Percentiles rank a stretch among this genome's conserved stretches.
phyloP scores from a whole-genome alignment of 1,284 basidiomycete species.

The Cryptococcus wingfieldii region DNA sequence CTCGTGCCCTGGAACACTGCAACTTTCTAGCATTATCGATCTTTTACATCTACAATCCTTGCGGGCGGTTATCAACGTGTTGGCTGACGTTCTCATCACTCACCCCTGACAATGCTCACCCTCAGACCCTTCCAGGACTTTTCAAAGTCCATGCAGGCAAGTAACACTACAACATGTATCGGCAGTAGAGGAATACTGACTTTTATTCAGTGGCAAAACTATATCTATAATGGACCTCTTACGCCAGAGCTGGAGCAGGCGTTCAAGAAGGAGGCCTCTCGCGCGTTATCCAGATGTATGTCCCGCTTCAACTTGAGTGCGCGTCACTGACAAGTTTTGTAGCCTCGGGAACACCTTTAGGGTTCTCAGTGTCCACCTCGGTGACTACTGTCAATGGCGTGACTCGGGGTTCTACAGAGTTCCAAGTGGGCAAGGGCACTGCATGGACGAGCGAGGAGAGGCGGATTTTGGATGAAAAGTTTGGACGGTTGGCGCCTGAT shows the following conservation, averaged over 20 bases:
- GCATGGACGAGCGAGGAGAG: constrained; percentile 7
- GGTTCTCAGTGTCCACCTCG: constrained; percentile 10
- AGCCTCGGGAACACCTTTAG: constrained; percentile 4
- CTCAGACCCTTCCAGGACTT: neutral
- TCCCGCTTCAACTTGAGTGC: neutral
- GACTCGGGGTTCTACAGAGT: constrained; percentile 4
- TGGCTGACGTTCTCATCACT: too few relatives aligned
- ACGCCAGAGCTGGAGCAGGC: constrained; percentile 8
- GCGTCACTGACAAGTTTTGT: neutral
- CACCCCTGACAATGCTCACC: too few relatives aligned
- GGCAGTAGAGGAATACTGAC: neutral
- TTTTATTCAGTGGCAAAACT: constrained; percentile 9
- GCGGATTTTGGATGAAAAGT: constrained; percentile 4
- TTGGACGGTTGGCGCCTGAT: constrained; percentile 1
- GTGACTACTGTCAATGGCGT: constrained; percentile 6
- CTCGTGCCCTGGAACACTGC: too few relatives aligned
- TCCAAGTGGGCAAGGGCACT: constrained; percentile 11
- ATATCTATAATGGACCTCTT: constrained; percentile 4
- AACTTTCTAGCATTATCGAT: too few relatives aligned
- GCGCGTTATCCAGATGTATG: constrained; percentile 4
- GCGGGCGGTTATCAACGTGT: too few relatives aligned
- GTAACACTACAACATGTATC: neutral
- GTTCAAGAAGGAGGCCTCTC: constrained; percentile 6
- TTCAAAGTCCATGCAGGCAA: neutral
- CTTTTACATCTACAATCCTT: too few relatives aligned